phyloP scores from a whole-genome alignment of 208 protist genomes.

The Vickermania ingenoplastis region DNA sequence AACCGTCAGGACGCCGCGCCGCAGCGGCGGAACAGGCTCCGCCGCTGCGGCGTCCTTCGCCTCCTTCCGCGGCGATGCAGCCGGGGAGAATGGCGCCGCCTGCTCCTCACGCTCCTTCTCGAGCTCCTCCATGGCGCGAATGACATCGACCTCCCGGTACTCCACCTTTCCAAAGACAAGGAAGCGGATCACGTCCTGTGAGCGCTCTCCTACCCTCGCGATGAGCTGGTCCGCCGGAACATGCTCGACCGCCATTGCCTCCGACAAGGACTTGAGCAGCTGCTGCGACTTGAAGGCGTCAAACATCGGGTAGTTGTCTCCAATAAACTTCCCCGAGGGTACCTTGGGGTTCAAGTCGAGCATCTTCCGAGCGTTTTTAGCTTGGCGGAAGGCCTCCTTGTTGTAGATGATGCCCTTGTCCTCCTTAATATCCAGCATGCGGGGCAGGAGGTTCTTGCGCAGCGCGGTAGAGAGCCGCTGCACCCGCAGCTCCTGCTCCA shows the following conservation, averaged over 20 bases:
- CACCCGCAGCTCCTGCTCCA: conserved; percentile 37
- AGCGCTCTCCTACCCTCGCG: conserved; percentile 28
- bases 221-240: conserved; percentile 53
- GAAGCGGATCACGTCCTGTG: conserved; percentile 61
- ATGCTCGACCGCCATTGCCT: conserved; percentile 41
- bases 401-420: conserved; percentile 30
- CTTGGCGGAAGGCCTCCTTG: conserved; percentile 2
- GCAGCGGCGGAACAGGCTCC: not conserved
- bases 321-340: conserved; percentile 40
- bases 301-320: conserved; percentile 45
- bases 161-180: conserved; percentile 74
- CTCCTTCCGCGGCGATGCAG: not conserved
- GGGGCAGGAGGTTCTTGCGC: conserved; percentile 53
- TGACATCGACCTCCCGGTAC: conserved; percentile 10
- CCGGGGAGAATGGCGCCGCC: not conserved
- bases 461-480: conserved; percentile 42
- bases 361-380: conserved; percentile 2
- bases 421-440: conserved; percentile 37
- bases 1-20: conserved; percentile 18
- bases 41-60: not conserved
- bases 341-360: conserved; percentile 5
- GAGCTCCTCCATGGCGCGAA: not conserved
- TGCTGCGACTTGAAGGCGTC: conserved; percentile 33
- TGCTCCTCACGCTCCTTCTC: not conserved
- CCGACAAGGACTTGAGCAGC: conserved; percentile 56